These are phyloP conservation scores for Caryocar brasiliense DNA, from an alignment of 441 rosid species.

Conservation along the genomic window DNA sequence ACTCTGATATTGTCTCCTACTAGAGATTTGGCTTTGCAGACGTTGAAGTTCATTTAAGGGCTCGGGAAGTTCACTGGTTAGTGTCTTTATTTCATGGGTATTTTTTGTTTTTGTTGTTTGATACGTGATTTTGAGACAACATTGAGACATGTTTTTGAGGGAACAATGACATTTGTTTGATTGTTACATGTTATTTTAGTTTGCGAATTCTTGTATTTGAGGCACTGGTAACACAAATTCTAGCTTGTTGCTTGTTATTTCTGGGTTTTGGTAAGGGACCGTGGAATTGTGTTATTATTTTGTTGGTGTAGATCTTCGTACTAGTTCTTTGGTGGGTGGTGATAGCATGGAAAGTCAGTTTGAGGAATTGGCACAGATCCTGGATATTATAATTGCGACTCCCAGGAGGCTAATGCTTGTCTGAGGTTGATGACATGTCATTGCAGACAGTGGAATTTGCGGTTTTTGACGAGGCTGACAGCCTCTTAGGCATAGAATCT, in stretches of 20 bases:
- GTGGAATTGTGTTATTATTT: too few species aligned
- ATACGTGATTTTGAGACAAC: neutral
- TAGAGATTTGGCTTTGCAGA: slow-evolving; percentile 85
- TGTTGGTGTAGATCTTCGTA: slow-evolving; percentile 52
- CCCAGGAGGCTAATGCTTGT: slow-evolving; percentile 94
- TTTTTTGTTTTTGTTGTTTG: neutral
- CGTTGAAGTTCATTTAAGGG: slow-evolving; percentile 74
- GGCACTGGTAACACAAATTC: too few species aligned
- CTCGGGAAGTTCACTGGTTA: slow-evolving; percentile 76
- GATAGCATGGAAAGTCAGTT: slow-evolving; percentile 91
- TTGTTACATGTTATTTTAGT: too few species aligned
- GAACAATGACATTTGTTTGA: too few species aligned
- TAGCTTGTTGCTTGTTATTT: too few species aligned
- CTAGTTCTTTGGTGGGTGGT: slow-evolving; percentile 84
- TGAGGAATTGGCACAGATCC: slow-evolving; percentile 80
- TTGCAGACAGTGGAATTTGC: slow-evolving; percentile 78
- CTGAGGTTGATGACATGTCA: slow-evolving; percentile 88
- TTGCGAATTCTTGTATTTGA: too few species aligned
- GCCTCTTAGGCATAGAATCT: slow-evolving; percentile 84
- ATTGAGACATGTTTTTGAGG: too few species aligned
- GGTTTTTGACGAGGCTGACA: slow-evolving; percentile 93
- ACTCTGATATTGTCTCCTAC: slow-evolving; percentile 87
- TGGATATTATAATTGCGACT: slow-evolving; percentile 85
- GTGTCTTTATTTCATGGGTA: neutral
- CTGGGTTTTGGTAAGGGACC: too few species aligned